Percentiles rank a stretch among this genome's conserved stretches.
Conservation (phyloP, 2,329 filamentous ascomycete genomes). For the Beauveria asiatica region DNA sequence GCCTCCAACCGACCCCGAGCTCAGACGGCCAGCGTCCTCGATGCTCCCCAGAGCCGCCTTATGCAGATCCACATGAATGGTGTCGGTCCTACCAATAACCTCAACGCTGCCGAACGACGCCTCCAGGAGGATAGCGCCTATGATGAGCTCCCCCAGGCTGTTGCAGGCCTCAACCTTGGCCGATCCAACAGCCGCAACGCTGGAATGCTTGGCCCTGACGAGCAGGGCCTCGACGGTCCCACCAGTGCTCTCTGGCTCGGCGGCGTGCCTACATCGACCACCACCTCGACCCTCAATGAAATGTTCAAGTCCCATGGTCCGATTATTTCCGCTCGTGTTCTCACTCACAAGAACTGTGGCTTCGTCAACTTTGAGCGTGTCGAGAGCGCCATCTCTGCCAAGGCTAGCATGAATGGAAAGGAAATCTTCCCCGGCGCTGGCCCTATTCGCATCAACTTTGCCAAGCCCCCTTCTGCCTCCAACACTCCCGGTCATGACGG, state of each 20-base stretch:
- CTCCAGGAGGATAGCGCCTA: constrained; percentile 69
- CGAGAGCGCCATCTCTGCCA: constrained; percentile 85
- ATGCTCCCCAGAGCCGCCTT: constrained; percentile 60
- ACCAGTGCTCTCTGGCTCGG: constrained; percentile 95
- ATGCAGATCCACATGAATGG: constrained; percentile 68
- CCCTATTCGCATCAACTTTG: constrained; percentile 91
- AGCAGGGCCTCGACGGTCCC: constrained; percentile 75
- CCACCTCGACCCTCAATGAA: constrained; percentile 84
- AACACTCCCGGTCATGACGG: constrained; percentile 85
- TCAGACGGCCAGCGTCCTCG: constrained; percentile 82
- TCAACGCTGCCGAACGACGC: constrained; percentile 67
- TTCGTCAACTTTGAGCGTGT: constrained; percentile 95
- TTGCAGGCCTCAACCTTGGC: constrained; percentile 70
- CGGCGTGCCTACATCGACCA: constrained; percentile 94
- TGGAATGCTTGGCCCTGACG: constrained; percentile 62
- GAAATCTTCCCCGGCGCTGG: constrained; percentile 97
- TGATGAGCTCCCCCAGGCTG: constrained; percentile 70
- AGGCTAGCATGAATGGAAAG: constrained; percentile 82
- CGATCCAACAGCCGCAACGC: constrained; percentile 58
- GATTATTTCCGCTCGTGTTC: constrained; percentile 82
- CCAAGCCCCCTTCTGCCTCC: constrained; percentile 85
- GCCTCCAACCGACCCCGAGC: constrained; percentile 80
- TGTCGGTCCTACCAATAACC: constrained; percentile 58
- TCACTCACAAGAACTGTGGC: constrained; percentile 98
- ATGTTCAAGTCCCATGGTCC: constrained; percentile 92